These are phyloP conservation scores for Exophiala bonariae DNA, from an alignment of 2,329 filamentous ascomycete genomes.

Conservation along the genomic window DNA sequence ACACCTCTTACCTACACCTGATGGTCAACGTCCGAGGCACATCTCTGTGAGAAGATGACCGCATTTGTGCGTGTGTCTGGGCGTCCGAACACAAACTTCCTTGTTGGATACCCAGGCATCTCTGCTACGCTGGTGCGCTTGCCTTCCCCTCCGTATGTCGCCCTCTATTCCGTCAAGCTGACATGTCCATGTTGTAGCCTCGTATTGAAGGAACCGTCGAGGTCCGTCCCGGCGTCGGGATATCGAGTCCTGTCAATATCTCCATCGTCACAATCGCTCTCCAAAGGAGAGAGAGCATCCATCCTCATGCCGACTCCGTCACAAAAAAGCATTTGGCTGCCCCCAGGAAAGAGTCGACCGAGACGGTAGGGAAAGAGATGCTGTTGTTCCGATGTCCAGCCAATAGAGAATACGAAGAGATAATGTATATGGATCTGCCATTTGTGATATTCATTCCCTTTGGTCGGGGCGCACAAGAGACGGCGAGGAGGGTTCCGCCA, in stretches of 20 bases:
- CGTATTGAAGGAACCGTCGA: slow-evolving; percentile 98
- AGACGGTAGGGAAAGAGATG: slow-evolving; percentile 95
- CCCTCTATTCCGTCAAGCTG: slow-evolving; percentile 10
- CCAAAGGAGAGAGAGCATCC: slow-evolving; percentile 91
- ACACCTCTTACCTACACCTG: slow-evolving; percentile 10
- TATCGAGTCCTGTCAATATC: slow-evolving; percentile 84
- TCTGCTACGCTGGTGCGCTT: slow-evolving; percentile 87
- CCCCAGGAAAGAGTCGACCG: slow-evolving; percentile 83
- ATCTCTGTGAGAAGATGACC: slow-evolving; percentile 53
- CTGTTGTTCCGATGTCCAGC: slow-evolving; percentile 83
- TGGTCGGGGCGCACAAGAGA: slow-evolving; percentile 85
- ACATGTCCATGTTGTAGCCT: slow-evolving; percentile 59
- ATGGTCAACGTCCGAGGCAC: slow-evolving; percentile 19
- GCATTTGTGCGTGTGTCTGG: slow-evolving; percentile 95
- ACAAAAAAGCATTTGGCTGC: slow-evolving; percentile 89
- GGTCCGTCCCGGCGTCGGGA: slow-evolving; percentile 81
- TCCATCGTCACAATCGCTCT: slow-evolving; percentile 93
- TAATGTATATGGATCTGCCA: slow-evolving; percentile 93
- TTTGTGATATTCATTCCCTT: slow-evolving; percentile 98
- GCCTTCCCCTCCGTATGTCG: slow-evolving; percentile 11
- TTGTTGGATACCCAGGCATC: slow-evolving; percentile 96
- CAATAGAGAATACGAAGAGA: slow-evolving; percentile 80
- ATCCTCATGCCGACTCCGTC: slow-evolving; percentile 91
- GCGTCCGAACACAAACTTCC: slow-evolving; percentile 93
- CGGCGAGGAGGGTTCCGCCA: slow-evolving; percentile 84